A percentile compares a stretch with the other conserved stretches of the same genome.
Conservation (phyloP, 2,329 filamentous ascomycete genomes). For the Aureobasidium subglaciale region DNA sequence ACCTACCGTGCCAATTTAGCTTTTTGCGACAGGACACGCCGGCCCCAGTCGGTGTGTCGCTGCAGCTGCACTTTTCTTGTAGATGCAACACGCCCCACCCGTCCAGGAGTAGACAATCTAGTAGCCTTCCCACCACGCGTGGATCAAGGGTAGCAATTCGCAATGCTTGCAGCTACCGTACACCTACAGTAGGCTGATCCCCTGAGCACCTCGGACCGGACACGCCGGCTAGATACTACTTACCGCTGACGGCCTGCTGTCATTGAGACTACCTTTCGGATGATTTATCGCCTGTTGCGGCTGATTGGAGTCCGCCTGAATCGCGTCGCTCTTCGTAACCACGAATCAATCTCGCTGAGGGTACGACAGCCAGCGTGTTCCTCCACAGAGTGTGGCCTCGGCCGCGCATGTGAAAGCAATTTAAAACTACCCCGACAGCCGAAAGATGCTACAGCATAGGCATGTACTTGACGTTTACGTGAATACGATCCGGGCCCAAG, state of each 20-base stretch:
- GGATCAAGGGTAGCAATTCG: neutral
- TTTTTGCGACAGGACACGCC: conserved; percentile 7
- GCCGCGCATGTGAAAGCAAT: conserved; percentile 14
- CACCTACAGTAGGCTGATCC: neutral
- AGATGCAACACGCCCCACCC: neutral
- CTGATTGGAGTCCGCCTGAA: conserved; percentile 7
- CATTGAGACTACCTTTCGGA: neutral
- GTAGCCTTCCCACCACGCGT: neutral
- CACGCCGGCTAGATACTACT: neutral
- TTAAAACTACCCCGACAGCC: neutral
- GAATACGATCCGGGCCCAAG: neutral
- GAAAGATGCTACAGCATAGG: neutral
- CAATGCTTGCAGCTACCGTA: neutral
- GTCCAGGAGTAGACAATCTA: neutral
- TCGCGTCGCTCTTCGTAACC: neutral
- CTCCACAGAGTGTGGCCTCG: neutral
- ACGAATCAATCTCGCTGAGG: neutral
- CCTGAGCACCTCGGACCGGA: neutral
- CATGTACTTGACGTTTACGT: conserved; percentile 5
- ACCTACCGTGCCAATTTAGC: conserved; percentile 7
- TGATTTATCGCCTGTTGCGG: neutral
- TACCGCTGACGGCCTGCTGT: neutral
- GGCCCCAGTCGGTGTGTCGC: conserved; percentile 11
- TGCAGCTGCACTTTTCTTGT: neutral
- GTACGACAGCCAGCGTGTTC: neutral